A percentile compares a stretch with the other conserved stretches of the same genome.
These are phyloP conservation scores for Grosmannia clavigera DNA, from an alignment of 2,329 filamentous ascomycete species.

Conservation along the genomic window DNA sequence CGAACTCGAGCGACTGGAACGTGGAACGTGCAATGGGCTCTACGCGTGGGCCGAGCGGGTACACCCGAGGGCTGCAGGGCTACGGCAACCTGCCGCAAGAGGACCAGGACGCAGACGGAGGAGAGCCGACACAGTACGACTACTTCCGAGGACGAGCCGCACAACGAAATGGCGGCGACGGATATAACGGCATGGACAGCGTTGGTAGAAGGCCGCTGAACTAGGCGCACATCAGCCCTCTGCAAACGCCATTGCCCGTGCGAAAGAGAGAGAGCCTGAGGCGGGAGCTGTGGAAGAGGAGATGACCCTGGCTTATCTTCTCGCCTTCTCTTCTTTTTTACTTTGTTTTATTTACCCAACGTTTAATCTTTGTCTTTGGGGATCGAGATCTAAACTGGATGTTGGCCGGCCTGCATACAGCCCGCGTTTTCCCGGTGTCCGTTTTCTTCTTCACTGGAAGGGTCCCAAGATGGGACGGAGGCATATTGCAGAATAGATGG, in stretches of 20 bases:
- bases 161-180: slow-evolving; percentile 8
- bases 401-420: background rate
- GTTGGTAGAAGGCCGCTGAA: slow-evolving; percentile 5
- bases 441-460: background rate
- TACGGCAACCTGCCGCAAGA: slow-evolving; percentile 47
- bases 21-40: slow-evolving; percentile 14
- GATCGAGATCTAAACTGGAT: background rate
- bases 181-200: slow-evolving; percentile 3
- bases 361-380: background rate
- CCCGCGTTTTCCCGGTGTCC: background rate
- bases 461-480: background rate
- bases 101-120: slow-evolving; percentile 25
- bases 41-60: slow-evolving; percentile 35
- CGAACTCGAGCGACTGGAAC: slow-evolving; percentile 11
- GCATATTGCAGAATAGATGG: background rate
- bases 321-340: background rate
- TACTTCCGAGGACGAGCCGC: slow-evolving; percentile 35
- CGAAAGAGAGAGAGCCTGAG: slow-evolving; percentile 5
- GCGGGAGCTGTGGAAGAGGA: slow-evolving; percentile 2
- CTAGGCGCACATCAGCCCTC: slow-evolving; percentile 8
- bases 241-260: background rate
- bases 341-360: background rate
- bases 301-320: background rate
- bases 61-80: slow-evolving; percentile 45
- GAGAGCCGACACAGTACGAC: slow-evolving; percentile 40